Evolutionary conservation across 2,329 filamentous ascomycete genomes (phyloP), one percentile per base, ranked within the genome.

Genomic region (Exophiala sp.): DNA sequence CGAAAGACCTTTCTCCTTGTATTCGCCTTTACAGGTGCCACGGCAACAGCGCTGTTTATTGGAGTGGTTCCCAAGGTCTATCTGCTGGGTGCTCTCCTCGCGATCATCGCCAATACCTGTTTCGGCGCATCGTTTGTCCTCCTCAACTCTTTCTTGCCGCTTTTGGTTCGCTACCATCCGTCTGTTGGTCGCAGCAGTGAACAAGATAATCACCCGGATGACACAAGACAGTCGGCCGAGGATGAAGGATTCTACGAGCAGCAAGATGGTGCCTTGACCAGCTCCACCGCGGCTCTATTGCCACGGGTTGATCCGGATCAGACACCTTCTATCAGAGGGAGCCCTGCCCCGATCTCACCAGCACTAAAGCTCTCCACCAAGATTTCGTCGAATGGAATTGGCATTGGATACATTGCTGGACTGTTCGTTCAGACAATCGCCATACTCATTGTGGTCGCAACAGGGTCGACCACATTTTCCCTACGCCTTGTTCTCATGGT

Each of bases 41-140:
- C 86, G 39, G 79, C 85, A 22, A 94, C 90, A 40, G 96, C 97
- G 87, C 73, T 86, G 2, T 97, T 94, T 70, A 78, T 98, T 42
- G 83, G 85, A 21, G 76, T 96, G 46, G 78, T 79, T 34, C 83
- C 88, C 22, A 76, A 79, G 38, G 73, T 88, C 8, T 97, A 95
- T 64, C 64, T 95, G 2, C 68, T 97, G 9, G 91, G 86, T 38
- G 87, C 86, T 2, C 58, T 97, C 2, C 76, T 95, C 52, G 90
- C 93, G 23, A 88, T 97, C 57, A 73, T 97, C 43, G 86, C 90
- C 29, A 97, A 97, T 66, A 94, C 88, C 1, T 91, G 88, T 38
- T 95, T 96, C 64, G 93, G 93, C 18, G 89, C 90, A 13, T 95
- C 89, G 0, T 97, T 95, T 66, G 93, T 98, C 2, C 77, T 98